Evolutionary conservation across 352 stramenopile genomes (phyloP).

Genomic region (Phytophthora niederhauseri): DNA sequence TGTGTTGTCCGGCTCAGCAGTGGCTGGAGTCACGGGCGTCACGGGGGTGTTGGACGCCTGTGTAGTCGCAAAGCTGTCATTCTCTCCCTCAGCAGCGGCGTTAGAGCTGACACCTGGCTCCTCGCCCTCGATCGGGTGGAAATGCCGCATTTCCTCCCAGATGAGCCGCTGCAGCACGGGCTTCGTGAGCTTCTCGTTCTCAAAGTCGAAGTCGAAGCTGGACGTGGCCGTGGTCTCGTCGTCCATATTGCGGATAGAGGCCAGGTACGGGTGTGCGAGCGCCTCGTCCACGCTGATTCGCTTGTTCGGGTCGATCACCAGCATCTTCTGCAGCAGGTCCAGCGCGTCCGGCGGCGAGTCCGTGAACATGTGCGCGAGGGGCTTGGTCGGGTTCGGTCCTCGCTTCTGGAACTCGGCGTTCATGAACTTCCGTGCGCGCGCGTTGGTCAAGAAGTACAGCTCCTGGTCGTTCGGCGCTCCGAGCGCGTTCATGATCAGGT

Average conservation of each 20-base stretch:
- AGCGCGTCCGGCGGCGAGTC: constrained; percentile 68
- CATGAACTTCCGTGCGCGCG: constrained; percentile 83
- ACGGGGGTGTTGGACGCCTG: constrained; percentile 42
- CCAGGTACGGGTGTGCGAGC: constrained; percentile 89
- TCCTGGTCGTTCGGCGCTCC: constrained; percentile 95
- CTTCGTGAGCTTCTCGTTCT: constrained; percentile 89
- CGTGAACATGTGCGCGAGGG: constrained; percentile 75
- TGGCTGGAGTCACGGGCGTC: constrained; percentile 36
- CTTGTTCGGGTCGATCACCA: constrained; percentile 93
- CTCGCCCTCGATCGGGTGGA: constrained; percentile 68
- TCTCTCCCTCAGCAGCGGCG: constrained; percentile 15
- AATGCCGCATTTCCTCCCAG: constrained; percentile 84
- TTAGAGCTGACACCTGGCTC: constrained; percentile 24
- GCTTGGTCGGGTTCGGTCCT: constrained; percentile 64
- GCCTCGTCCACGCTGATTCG: constrained; percentile 92
- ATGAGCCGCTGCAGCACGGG: constrained; percentile 83
- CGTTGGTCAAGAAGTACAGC: constrained; percentile 97
- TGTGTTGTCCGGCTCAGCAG: constrained; percentile 14
- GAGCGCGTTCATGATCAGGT: constrained; percentile 97
- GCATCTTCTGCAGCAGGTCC: constrained; percentile 92
- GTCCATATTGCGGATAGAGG: constrained; percentile 87
- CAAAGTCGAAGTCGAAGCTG: constrained; percentile 89
- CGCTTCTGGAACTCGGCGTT: constrained; percentile 83
- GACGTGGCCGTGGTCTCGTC: constrained; percentile 83
- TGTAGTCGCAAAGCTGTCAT: constrained; percentile 30